phyloP scores from a whole-genome alignment of 768 basidiomycete genomes.

The Naganishia antarctica region DNA sequence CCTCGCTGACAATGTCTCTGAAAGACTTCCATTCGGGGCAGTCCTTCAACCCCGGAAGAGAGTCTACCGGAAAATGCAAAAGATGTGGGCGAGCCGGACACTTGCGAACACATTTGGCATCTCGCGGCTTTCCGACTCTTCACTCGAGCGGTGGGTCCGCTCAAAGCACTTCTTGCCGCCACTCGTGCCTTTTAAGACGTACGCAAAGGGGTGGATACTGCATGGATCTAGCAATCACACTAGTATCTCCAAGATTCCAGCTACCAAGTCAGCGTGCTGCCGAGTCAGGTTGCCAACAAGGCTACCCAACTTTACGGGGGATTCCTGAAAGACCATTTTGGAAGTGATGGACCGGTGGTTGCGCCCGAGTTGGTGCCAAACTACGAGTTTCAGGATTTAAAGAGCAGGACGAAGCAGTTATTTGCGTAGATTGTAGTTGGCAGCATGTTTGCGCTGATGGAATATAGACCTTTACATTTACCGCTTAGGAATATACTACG shows the following conservation, averaged over 20 bases:
- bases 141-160: background rate
- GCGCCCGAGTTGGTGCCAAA: slow-evolving; percentile 17
- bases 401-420: slow-evolving; percentile 22
- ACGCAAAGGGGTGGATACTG: background rate
- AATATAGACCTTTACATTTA: no score
- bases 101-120: slow-evolving; percentile 2
- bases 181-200: background rate
- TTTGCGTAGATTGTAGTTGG: no score
- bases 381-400: slow-evolving; percentile 19
- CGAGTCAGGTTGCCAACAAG: background rate
- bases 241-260: background rate
- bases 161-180: background rate
- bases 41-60: background rate
- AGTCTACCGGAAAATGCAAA: slow-evolving; percentile 6
- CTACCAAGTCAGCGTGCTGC: background rate
- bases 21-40: background rate
- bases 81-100: background rate
- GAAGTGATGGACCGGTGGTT: slow-evolving; percentile 7
- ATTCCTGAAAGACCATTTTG: background rate
- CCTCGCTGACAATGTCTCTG: background rate
- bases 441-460: no score
- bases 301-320: slow-evolving; percentile 5
- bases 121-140: background rate
- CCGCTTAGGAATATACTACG: no score
- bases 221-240: background rate